Evolutionary conservation across 805 yeast species (phyloP), one percentile per base, ranked within the genome.

Genomic region (Myxozyma nipponensis): DNA sequence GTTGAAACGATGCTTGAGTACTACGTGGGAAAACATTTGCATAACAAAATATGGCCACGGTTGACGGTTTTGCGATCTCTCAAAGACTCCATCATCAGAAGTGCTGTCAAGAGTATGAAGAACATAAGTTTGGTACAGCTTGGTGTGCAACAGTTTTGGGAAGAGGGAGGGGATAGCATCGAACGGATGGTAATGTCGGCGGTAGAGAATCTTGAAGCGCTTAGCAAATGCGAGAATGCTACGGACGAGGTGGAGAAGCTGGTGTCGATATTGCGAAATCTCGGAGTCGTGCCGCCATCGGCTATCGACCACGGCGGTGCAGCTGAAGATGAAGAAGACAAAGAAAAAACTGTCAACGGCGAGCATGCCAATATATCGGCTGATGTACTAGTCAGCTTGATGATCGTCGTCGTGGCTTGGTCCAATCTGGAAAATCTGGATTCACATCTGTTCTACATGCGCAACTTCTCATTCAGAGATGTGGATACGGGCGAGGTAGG

Each of bases 11-110:
- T 70, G 80, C 40, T 88, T 1, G 83, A 81, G 59, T 80, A 79
- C 47, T 86, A 86, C 59, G 82, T 86, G 15, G 96, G 90, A 60
- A 60, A 74, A 52, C 81, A 81, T 49, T 65, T 87, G 28, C 84
- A 81, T 60, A 84, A 79, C 56, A 78, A 76, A 53, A 63, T 88
- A 4, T 86, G 95, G 93, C 56, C 70, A 1, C 69, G 71, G 32
- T 60, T 79, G 13, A 62, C 64, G 13, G 58, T 56, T 4, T 41
- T 72, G 28, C 52, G 66, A 48, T 57, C 45, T 46, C 55, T 26
- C 56, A 62, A 45, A 38, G 68, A 48, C 58, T 65, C 40, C 24
- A 56, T 19, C 46, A 54, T 42, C 45, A 56, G 35, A 50, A 56
- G 49, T 56, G 63, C 56, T 50, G 59, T 44, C 45, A 64, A 54